Conservation (phyloP, 345 rosid genomes). For the Stellera chamaejasme region DNA sequence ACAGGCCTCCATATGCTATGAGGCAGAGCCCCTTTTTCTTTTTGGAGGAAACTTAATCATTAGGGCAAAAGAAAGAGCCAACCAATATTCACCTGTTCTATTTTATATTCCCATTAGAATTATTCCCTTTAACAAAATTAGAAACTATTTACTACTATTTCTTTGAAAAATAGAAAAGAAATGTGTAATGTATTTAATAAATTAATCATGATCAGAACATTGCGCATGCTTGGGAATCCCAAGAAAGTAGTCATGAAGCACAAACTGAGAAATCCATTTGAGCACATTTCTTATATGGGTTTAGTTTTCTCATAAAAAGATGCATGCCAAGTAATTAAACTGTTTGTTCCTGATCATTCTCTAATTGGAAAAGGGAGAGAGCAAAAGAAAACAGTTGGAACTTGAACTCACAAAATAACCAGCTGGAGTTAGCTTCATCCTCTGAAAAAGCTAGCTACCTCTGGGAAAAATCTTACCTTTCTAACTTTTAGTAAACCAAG, state of each 20-base stretch:
- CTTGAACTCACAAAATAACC: constrained; percentile 21
- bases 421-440: neutral
- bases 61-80: neutral
- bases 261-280: neutral
- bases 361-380: too few species aligned
- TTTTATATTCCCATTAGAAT: constrained; percentile 17
- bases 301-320: neutral
- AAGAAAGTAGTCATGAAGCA: constrained; percentile 36
- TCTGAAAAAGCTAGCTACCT: neutral
- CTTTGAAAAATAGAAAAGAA: neutral
- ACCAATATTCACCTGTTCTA: neutral
- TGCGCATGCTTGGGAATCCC: constrained; percentile 55
- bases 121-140: neutral
- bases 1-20: constrained; percentile 13
- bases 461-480: neutral
- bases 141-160: too few species aligned
- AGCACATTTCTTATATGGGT: neutral
- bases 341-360: neutral
- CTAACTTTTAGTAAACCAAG: neutral
- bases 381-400: constrained; percentile 21
- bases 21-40: constrained; percentile 5
- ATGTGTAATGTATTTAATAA: constrained; percentile 5
- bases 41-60: constrained; percentile 6
- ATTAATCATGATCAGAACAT: constrained; percentile 9
- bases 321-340: neutral